Percentiles rank a stretch among this genome's conserved stretches.
phyloP scores from a whole-genome alignment of 1,284 basidiomycete species.

The Leccinum fuscescens region DNA sequence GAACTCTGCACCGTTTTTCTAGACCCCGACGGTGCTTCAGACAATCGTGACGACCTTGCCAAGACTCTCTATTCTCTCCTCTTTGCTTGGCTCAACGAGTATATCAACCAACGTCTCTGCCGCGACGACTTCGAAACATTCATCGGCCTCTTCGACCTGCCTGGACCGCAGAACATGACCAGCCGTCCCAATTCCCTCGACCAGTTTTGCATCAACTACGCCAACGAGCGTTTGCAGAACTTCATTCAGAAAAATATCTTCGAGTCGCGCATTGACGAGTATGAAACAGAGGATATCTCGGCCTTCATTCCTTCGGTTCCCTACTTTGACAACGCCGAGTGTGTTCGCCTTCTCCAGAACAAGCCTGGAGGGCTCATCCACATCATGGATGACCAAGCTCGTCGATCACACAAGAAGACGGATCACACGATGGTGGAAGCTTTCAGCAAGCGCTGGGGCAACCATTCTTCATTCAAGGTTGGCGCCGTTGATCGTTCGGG shows the following conservation, averaged over 20 bases:
- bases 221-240: slow-evolving; percentile 86
- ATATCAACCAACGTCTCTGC: slow-evolving; percentile 93
- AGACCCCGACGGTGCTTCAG: slow-evolving; percentile 88
- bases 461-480: too few species aligned
- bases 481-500: too few species aligned
- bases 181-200: slow-evolving; percentile 88
- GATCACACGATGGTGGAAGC: slow-evolving; percentile 89
- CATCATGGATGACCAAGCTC: slow-evolving; percentile 96
- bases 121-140: slow-evolving; percentile 89
- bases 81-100: slow-evolving; percentile 96
- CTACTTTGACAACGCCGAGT: slow-evolving; percentile 92
- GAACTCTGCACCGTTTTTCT: slow-evolving; percentile 96
- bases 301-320: slow-evolving; percentile 64
- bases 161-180: slow-evolving; percentile 89
- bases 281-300: slow-evolving; percentile 71
- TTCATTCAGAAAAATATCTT: slow-evolving; percentile 83
- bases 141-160: slow-evolving; percentile 94
- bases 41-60: slow-evolving; percentile 91
- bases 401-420: slow-evolving; percentile 84
- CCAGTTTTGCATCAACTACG: slow-evolving; percentile 95
- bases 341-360: slow-evolving; percentile 83
- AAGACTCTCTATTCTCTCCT: slow-evolving; percentile 92
- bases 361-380: slow-evolving; percentile 90
- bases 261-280: slow-evolving; percentile 79
- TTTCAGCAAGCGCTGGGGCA: too few species aligned